Conservation (phyloP, 1,139 yeast genomes). For the Chernovozyma aurita region DNA sequence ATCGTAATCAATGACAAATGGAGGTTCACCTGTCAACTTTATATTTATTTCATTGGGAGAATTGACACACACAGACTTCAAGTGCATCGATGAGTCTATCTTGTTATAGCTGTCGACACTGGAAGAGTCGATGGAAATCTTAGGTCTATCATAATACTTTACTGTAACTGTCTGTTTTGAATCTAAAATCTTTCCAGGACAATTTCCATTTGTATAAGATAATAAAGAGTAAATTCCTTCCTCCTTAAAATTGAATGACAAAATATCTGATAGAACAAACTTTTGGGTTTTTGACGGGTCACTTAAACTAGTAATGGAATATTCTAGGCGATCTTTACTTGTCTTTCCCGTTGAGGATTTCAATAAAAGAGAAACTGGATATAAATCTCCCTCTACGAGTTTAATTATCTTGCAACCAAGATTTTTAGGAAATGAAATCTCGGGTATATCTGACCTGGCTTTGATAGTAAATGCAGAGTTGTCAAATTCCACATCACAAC, state of each 20-base stretch:
- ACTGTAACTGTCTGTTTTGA: constrained; percentile 36
- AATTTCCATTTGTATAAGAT: constrained; percentile 61
- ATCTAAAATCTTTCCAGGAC: constrained; percentile 55
- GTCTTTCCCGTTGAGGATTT: constrained; percentile 27
- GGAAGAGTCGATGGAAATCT: constrained; percentile 21
- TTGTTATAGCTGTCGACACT: constrained; percentile 7
- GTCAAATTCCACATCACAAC: constrained; percentile 61
- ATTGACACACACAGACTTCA: constrained; percentile 33
- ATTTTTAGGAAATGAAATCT: constrained; percentile 17
- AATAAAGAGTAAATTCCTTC: constrained; percentile 62
- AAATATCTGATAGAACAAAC: constrained; percentile 25
- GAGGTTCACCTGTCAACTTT: constrained; percentile 54
- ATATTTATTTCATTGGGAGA: constrained; percentile 23
- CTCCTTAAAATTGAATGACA: constrained; percentile 40
- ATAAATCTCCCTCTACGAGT: constrained; percentile 59
- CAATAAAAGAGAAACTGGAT: constrained; percentile 53
- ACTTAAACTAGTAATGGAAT: constrained; percentile 17
- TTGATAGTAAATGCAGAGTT: constrained; percentile 54
- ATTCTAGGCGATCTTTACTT: constrained; percentile 23
- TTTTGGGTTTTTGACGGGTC: constrained; percentile 21
- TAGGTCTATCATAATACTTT: constrained; percentile 56
- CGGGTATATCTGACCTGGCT: constrained; percentile 67
- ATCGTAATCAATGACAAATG: constrained; percentile 70
- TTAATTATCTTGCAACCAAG: constrained; percentile 22
- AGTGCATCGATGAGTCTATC: constrained; percentile 15